phyloP scores from a whole-genome alignment of 2,329 filamentous ascomycete genomes.

The Penicillium verrucosum region DNA sequence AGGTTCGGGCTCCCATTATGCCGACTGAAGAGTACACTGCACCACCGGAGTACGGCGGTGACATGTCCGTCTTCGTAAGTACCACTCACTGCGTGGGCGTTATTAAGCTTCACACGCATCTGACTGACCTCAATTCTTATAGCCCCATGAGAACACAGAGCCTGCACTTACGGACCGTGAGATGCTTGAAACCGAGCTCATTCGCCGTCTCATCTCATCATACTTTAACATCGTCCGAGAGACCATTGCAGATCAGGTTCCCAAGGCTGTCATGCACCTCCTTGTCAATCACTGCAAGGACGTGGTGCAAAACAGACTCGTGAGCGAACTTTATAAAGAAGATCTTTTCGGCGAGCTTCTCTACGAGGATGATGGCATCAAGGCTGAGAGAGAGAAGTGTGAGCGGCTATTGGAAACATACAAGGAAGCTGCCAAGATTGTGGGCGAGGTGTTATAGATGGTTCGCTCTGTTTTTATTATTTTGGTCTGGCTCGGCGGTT shows the following conservation, averaged over 20 bases:
- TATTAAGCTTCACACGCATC: not conserved
- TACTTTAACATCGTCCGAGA: conserved; percentile 99
- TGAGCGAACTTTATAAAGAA: conserved; percentile 94
- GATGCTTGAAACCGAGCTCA: conserved; percentile 95
- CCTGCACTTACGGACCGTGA: conserved; percentile 92
- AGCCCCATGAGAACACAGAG: conserved; percentile 56
- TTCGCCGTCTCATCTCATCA: conserved; percentile 90
- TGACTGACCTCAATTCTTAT: conserved; percentile 4
- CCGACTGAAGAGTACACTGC: conserved; percentile 43
- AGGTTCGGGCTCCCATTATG: conserved; percentile 42
- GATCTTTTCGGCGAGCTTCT: conserved; percentile 84
- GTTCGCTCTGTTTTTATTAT: conserved; percentile 6
- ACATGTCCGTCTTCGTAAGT: conserved; percentile 50
- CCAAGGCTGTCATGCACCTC: conserved; percentile 98
- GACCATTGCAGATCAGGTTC: conserved; percentile 97
- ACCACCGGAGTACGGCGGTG: conserved; percentile 40
- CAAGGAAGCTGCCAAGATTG: conserved; percentile 96
- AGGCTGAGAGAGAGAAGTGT: conserved; percentile 97
- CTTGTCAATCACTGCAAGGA: conserved; percentile 98
- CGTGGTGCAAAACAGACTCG: conserved; percentile 92
- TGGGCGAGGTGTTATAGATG: conserved; percentile 81
- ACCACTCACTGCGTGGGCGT: not conserved
- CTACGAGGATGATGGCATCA: conserved; percentile 96
- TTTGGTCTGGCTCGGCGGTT: not conserved
- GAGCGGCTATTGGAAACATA: conserved; percentile 94